Conservation (phyloP, 192 early-diverging fungal species). For the Coemansia sp. region DNA sequence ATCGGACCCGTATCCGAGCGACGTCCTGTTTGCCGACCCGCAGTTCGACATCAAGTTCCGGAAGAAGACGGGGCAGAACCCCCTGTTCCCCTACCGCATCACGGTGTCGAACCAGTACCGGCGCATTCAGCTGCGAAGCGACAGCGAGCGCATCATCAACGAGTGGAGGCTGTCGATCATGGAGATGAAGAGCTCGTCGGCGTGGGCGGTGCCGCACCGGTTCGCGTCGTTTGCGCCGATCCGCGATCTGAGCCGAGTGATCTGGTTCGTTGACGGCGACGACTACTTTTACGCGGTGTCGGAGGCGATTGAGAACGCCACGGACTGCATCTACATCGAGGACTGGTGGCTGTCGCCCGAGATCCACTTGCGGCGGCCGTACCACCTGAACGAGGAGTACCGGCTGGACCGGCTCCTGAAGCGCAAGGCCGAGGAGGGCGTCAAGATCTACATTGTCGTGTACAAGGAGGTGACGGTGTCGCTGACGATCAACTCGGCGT, state of each 20-base stretch:
- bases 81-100: conserved; percentile 61
- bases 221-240: conserved; percentile 75
- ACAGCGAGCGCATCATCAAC: conserved; percentile 62
- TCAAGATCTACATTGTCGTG: conserved; percentile 78
- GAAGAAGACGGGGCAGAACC: conserved; percentile 53
- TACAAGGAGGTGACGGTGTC: conserved; percentile 81
- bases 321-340: conserved; percentile 66
- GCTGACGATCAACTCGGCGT: conserved; percentile 66
- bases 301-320: conserved; percentile 69
- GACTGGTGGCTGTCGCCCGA: conserved; percentile 93
- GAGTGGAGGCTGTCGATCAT: conserved; percentile 66
- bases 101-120: conserved; percentile 59
- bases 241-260: conserved; percentile 60
- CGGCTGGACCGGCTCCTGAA: conserved; percentile 76
- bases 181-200: conserved; percentile 58
- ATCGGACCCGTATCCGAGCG: conserved; percentile 51
- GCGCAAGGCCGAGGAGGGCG: conserved; percentile 77
- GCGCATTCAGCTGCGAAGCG: conserved; percentile 67
- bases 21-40: conserved; percentile 54
- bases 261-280: conserved; percentile 74
- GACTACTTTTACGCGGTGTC: conserved; percentile 74
- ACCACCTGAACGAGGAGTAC: conserved; percentile 69
- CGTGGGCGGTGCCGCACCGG: conserved; percentile 65
- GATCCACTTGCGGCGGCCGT: conserved; percentile 76
- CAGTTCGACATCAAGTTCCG: conserved; percentile 51